A percentile compares a stretch with the other conserved stretches of the same genome.
Evolutionary conservation across 2,329 filamentous ascomycete genomes (phyloP).

Genomic region (Biscogniauxia marginata): DNA sequence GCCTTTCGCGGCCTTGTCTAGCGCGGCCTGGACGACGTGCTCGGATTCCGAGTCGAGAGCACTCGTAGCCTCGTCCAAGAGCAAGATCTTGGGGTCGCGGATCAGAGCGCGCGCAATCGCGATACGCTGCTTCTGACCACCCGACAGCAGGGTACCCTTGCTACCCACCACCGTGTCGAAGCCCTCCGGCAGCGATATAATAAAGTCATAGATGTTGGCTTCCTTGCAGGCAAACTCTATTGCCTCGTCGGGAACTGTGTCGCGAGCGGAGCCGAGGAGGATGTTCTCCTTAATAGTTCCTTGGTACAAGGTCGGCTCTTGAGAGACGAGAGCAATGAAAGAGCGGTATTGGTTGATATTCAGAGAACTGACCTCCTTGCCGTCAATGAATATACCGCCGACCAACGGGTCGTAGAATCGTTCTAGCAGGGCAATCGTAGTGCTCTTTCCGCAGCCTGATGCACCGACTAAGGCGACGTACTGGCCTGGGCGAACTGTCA

Average conservation of each 20-base stretch:
- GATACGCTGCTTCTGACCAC: conserved; percentile 92
- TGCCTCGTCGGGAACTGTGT: conserved; percentile 67
- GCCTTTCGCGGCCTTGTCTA: conserved; percentile 79
- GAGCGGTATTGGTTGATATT: conserved; percentile 86
- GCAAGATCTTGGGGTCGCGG: conserved; percentile 83
- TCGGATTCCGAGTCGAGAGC: conserved; percentile 76
- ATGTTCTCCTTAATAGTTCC: conserved; percentile 91
- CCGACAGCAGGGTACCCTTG: conserved; percentile 81
- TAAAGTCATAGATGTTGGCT: conserved; percentile 91
- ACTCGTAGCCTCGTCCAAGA: conserved; percentile 79
- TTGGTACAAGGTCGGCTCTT: conserved; percentile 93
- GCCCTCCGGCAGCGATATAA: conserved; percentile 79
- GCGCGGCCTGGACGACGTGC: conserved; percentile 75
- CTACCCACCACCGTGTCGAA: conserved; percentile 83
- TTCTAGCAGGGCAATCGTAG: conserved; percentile 86
- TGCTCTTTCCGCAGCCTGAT: conserved; percentile 91
- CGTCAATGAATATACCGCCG: conserved; percentile 80
- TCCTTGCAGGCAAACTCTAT: conserved; percentile 81
- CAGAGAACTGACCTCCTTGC: conserved; percentile 73
- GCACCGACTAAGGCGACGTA: conserved; percentile 92
- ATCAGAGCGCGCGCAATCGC: conserved; percentile 90
- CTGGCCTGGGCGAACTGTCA: conserved; percentile 72
- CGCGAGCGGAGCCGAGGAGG: conserved; percentile 68
- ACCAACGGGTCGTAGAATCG: conserved; percentile 89
- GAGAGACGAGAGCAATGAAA: conserved; percentile 82